A percentile compares a stretch with the other conserved stretches of the same genome.
These are phyloP conservation scores for Cadophora sp. DNA, from an alignment of 2,329 filamentous ascomycete genomes.

Conservation along the genomic window DNA sequence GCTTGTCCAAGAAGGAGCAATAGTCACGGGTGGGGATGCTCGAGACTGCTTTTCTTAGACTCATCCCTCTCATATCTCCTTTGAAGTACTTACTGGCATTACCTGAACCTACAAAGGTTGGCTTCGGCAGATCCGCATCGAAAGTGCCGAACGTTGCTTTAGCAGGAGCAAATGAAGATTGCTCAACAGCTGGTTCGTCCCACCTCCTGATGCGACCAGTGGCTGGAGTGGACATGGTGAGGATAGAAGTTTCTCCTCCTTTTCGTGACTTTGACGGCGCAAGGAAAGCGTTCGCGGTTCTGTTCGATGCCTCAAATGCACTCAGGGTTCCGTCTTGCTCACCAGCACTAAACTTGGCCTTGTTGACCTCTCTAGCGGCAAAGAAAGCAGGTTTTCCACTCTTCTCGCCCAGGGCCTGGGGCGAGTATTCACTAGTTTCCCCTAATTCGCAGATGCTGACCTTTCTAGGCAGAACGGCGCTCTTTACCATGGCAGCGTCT, in stretches of 20 bases:
- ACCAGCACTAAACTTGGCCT: conserved; percentile 31
- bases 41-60: conserved; percentile 19
- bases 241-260: not conserved
- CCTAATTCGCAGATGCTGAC: conserved; percentile 18
- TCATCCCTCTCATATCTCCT: not conserved
- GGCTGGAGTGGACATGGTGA: not conserved
- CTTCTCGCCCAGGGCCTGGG: conserved; percentile 38
- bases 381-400: conserved; percentile 44
- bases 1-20: conserved; percentile 29
- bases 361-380: conserved; percentile 44
- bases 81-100: conserved; percentile 16
- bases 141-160: not conserved
- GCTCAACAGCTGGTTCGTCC: not conserved
- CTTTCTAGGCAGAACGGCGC: conserved; percentile 19
- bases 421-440: conserved; percentile 22
- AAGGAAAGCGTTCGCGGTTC: not conserved
- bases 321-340: conserved; percentile 13
- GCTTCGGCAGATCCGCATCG: not conserved
- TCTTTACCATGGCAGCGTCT: conserved; percentile 49
- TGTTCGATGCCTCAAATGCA: conserved; percentile 12
- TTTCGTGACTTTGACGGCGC: not conserved
- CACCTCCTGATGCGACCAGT: not conserved
- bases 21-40: conserved; percentile 24
- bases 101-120: not conserved
- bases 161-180: not conserved